These are phyloP conservation scores for Serendipita vermifera DNA, from an alignment of 768 basidiomycete genomes.

Conservation along the genomic window DNA sequence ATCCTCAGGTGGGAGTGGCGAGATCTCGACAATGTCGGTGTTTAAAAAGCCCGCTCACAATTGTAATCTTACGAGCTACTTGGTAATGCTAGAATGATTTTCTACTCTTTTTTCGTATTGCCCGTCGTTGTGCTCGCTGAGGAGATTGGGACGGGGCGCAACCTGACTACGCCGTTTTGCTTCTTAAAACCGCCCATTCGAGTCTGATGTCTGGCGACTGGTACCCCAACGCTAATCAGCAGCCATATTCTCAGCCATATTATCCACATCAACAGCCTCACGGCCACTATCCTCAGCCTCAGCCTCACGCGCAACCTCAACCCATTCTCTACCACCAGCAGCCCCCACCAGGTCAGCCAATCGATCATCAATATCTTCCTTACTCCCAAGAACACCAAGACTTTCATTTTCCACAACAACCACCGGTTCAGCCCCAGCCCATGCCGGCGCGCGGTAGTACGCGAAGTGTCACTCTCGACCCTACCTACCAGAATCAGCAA, in stretches of 20 bases:
- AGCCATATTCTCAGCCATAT: background rate
- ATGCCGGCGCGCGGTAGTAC: background rate
- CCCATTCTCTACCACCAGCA: too few species aligned
- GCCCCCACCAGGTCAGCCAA: too few species aligned
- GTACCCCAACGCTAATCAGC: conserved; percentile 5
- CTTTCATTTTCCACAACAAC: background rate
- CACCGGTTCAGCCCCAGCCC: background rate
- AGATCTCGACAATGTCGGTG: too few species aligned
- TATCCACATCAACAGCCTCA: background rate
- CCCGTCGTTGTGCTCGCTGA: too few species aligned
- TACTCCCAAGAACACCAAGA: too few species aligned
- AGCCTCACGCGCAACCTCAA: background rate
- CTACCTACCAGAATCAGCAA: background rate
- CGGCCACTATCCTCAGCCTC: background rate
- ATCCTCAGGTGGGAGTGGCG: too few species aligned
- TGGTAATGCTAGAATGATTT: too few species aligned
- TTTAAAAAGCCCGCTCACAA: too few species aligned
- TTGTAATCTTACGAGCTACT: too few species aligned
- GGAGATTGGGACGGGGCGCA: background rate
- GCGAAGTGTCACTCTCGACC: conserved; percentile 5
- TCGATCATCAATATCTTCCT: too few species aligned
- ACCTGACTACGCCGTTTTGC: background rate
- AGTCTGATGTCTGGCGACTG: conserved; percentile 5
- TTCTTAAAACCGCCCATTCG: background rate
- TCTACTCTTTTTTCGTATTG: too few species aligned